phyloP scores from a whole-genome alignment of 1,139 yeast species.

The Kurtzmaniella quercitrusa region DNA sequence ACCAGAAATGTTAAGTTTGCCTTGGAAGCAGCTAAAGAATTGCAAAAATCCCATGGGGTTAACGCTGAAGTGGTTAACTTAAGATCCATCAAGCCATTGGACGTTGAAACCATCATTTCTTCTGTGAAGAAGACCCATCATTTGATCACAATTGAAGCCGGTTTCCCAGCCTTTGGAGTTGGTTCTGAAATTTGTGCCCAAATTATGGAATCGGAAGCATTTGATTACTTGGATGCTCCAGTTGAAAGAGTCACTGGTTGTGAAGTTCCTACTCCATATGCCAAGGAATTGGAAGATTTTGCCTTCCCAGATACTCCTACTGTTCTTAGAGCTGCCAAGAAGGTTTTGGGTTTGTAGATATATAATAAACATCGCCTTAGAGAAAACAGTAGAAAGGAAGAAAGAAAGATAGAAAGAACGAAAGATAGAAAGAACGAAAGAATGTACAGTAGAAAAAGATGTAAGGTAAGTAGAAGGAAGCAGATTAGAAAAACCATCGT shows the following conservation, averaged over 20 bases:
- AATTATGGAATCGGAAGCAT: constrained; percentile 97
- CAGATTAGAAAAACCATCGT: too few relatives aligned
- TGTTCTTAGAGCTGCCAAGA: constrained; percentile 85
- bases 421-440: too few relatives aligned
- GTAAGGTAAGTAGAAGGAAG: too few relatives aligned
- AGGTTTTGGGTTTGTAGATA: constrained; percentile 67
- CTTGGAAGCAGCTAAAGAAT: constrained; percentile 82
- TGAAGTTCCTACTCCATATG: constrained; percentile 99
- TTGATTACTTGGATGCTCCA: constrained; percentile 98
- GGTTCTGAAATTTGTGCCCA: constrained; percentile 98
- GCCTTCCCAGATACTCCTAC: constrained; percentile 97
- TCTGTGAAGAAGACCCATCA: constrained; percentile 97
- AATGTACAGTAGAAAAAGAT: too few relatives aligned
- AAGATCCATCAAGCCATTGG: constrained; percentile 96
- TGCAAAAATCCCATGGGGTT: constrained; percentile 81
- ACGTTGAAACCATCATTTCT: constrained; percentile 76
- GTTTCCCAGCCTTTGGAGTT: constrained; percentile 97
- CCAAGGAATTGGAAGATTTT: constrained; percentile 92
- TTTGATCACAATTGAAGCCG: constrained; percentile 92
- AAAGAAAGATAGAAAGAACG: too few relatives aligned
- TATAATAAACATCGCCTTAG: not conserved
- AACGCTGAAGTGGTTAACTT: constrained; percentile 92
- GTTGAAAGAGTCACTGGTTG: constrained; percentile 99
- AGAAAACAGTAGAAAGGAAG: not conserved
- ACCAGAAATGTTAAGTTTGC: constrained; percentile 86